Conservation (phyloP, 371 early-diverging fungal genomes). For the Mucor mucedo region DNA sequence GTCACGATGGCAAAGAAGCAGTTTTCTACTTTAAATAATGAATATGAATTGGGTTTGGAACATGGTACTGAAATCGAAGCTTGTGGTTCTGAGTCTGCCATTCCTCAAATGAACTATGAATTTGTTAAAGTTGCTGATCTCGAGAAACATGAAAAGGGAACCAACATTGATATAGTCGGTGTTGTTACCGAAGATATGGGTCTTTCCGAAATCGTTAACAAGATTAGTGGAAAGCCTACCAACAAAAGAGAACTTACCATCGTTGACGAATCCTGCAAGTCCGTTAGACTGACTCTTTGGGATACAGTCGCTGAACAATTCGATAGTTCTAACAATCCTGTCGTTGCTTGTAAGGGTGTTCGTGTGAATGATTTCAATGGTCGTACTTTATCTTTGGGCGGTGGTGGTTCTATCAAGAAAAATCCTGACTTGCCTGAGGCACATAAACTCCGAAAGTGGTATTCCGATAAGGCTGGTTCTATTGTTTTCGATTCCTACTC, state of each 20-base stretch:
- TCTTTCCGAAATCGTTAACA: constrained; percentile 66
- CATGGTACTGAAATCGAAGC: constrained; percentile 62
- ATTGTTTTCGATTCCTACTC: constrained; percentile 38
- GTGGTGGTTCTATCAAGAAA: constrained; percentile 55
- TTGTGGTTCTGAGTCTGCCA: constrained; percentile 60
- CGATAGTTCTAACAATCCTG: constrained; percentile 52
- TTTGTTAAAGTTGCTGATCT: constrained; percentile 73
- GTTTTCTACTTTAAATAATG: constrained; percentile 81
- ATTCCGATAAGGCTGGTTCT: constrained; percentile 35
- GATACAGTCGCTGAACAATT: constrained; percentile 81
- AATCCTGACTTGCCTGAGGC: constrained; percentile 91
- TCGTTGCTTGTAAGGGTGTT: constrained; percentile 85
- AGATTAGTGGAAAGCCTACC: constrained; percentile 67
- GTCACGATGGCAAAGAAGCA: constrained; percentile 89
- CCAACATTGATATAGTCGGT: constrained; percentile 79
- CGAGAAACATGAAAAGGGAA: constrained; percentile 66
- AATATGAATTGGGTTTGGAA: constrained; percentile 93
- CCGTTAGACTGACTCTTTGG: constrained; percentile 91
- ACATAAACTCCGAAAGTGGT: constrained; percentile 89
- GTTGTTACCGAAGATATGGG: constrained; percentile 77
- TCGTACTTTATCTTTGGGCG: constrained; percentile 70
- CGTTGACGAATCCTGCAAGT: constrained; percentile 78
- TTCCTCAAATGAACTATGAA: constrained; percentile 74
- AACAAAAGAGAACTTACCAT: constrained; percentile 86
- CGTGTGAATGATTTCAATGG: constrained; percentile 90